Conservation (phyloP, 2,329 filamentous ascomycete genomes). For the Exophiala phaeomuriformis region DNA sequence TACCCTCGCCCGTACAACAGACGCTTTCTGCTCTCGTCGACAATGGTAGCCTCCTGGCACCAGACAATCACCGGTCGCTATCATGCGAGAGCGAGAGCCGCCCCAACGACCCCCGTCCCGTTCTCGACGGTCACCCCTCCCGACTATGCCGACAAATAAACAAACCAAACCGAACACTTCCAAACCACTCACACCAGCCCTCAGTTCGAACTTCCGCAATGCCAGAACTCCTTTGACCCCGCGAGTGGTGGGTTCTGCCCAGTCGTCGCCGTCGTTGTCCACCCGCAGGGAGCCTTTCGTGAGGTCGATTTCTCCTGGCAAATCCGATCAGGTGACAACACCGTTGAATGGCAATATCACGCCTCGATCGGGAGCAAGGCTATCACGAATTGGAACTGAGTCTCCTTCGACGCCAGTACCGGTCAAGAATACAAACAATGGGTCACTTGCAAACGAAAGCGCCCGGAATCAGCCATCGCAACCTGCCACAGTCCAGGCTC, state of each 20-base stretch:
- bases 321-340: slow-evolving; percentile 44
- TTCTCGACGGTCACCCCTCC: slow-evolving; percentile 29
- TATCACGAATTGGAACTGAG: slow-evolving; percentile 60
- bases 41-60: slow-evolving; percentile 9
- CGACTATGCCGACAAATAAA: slow-evolving; percentile 47
- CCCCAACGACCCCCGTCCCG: slow-evolving; percentile 8
- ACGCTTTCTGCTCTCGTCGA: background rate
- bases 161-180: slow-evolving; percentile 41
- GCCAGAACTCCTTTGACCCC: slow-evolving; percentile 53
- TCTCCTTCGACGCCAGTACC: slow-evolving; percentile 48
- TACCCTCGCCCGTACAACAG: background rate
- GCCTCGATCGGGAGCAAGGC: slow-evolving; percentile 67
- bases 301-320: slow-evolving; percentile 19
- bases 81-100: slow-evolving; percentile 37
- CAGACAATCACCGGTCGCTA: slow-evolving; percentile 36
- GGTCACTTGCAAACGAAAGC: slow-evolving; percentile 4
- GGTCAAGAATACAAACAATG: slow-evolving; percentile 7
- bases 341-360: slow-evolving; percentile 64
- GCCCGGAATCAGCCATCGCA: slow-evolving; percentile 25
- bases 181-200: slow-evolving; percentile 60
- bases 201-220: slow-evolving; percentile 54
- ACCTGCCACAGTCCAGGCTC: background rate
- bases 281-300: slow-evolving; percentile 21
- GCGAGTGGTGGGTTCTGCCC: slow-evolving; percentile 44
- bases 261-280: slow-evolving; percentile 33